Conservation (phyloP, 768 basidiomycete genomes). For the Suillus fuscotomentosus region DNA sequence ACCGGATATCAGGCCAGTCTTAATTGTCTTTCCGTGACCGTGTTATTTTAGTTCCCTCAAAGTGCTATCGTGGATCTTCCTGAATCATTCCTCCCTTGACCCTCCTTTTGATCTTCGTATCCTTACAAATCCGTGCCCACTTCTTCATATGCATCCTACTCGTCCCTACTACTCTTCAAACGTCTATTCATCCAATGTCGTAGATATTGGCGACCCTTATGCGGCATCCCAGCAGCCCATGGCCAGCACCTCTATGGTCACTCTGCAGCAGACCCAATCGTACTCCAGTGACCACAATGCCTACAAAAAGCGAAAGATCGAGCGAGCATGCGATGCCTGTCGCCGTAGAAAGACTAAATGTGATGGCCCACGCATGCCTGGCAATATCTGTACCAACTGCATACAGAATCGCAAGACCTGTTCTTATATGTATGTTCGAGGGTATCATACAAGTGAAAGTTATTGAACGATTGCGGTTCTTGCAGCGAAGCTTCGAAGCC, state of each 20-base stretch:
- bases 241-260: slow-evolving; percentile 10
- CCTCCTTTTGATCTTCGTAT: slow-evolving; percentile 3
- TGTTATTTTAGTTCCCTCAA: slow-evolving; percentile 17
- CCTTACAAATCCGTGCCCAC: not conserved
- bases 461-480: not conserved
- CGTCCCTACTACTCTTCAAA: slow-evolving; percentile 12
- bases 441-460: slow-evolving; percentile 2
- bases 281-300: slow-evolving; percentile 15
- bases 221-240: slow-evolving; percentile 1
- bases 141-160: slow-evolving; percentile 18
- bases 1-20: not conserved
- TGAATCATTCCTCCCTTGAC: slow-evolving; percentile 3
- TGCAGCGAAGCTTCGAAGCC: slow-evolving; percentile 62
- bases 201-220: slow-evolving; percentile 24
- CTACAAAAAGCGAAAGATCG: slow-evolving; percentile 44
- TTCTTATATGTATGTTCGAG: slow-evolving; percentile 53
- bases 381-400: slow-evolving; percentile 60
- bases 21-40: not conserved
- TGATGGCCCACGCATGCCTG: slow-evolving; percentile 52
- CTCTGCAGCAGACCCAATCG: slow-evolving; percentile 4
- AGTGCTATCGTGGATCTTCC: slow-evolving; percentile 11
- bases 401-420: slow-evolving; percentile 47
- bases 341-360: slow-evolving; percentile 59
- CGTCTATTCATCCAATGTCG: slow-evolving; percentile 22
- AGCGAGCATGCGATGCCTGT: slow-evolving; percentile 61